Base-by-base conservation (phyloP, 1,139 yeast genomes). In the Candida sanyaensis region DNA sequence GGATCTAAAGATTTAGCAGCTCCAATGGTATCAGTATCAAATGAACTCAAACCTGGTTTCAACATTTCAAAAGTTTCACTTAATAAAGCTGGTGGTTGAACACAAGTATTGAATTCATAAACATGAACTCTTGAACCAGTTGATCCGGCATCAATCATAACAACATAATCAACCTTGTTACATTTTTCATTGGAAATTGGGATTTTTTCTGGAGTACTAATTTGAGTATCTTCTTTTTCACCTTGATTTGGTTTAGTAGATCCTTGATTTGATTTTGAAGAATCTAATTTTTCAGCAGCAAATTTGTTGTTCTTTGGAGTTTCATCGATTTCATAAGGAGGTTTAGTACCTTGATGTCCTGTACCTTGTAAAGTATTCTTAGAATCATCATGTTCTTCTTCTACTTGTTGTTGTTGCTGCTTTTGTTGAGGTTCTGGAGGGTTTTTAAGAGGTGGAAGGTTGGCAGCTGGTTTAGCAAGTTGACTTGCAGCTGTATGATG, bases 111-210 rank as follows among this genome's bases (percentile, higher is more conserved):
- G 71, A 93, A 93, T 62, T 88, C 85, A 69, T 93, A 93, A 33
- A 93, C 86, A 66, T 93, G 99, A 33, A 93, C 89, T 65, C 99
- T 84, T 26, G 97, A 91, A 30, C 99, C 99, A 6, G 96, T 87
- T 2, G 97, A 90, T 11, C 99, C 99, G 2, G 98, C 99, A 70
- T 93, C 99, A 46, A 93, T 76, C 96, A 93, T 90, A 28, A 93
- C 81, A 33, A 92, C 97, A 54, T 61, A 76, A 42, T 71, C 71
- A 24, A 63, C 64, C 44, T 69, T 65, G 42, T 64, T 61, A 54
- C 78, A 71, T 12, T 51, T 49, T 12, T 52, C 51, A 31, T 32
- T 24, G 5, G 30, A 23, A 32, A 34, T 26, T 17, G 43, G 28
- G 5, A 38, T 45, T 32, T 42, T 30, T 12, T 46, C 37, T n/a